Percentiles rank a stretch among this genome's conserved stretches.
Conservation (phyloP, 129 eudicot species). For the Sambucus nigra region DNA sequence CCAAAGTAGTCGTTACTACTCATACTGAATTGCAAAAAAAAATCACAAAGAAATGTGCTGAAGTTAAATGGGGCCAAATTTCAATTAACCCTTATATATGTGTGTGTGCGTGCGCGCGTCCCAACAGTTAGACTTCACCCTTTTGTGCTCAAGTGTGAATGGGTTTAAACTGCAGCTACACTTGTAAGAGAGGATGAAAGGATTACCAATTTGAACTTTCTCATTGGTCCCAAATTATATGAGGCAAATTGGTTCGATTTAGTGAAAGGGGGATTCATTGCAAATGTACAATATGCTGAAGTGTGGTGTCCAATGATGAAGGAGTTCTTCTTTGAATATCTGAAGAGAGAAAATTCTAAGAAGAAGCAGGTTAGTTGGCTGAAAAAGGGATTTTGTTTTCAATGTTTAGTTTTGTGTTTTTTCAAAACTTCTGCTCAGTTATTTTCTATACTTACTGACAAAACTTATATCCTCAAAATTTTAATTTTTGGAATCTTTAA, state of each 20-base stretch:
- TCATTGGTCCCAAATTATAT: conserved; percentile 90
- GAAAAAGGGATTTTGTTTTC: neutral
- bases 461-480: no score
- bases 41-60: no score
- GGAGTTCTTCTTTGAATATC: conserved; percentile 89
- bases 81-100: no score
- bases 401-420: neutral
- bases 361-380: conserved; percentile 59
- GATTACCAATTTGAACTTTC: conserved; percentile 89
- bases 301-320: conserved; percentile 99
- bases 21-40: no score
- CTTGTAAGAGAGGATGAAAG: conserved; percentile 98
- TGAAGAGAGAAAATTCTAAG: conserved; percentile 85
- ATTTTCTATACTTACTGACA: neutral
- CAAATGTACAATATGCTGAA: conserved; percentile 97
- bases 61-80: no score
- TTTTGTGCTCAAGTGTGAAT: neutral
- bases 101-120: neutral
- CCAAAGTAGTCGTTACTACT: no score
- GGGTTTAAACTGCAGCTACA: conserved; percentile 49
- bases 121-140: no score
- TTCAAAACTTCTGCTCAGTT: neutral
- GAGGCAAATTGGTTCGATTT: conserved; percentile 98
- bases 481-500: no score
- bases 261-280: conserved; percentile 93